Evolutionary conservation across 306 rosid species (phyloP).

Genomic region (Acacia acuminata): DNA sequence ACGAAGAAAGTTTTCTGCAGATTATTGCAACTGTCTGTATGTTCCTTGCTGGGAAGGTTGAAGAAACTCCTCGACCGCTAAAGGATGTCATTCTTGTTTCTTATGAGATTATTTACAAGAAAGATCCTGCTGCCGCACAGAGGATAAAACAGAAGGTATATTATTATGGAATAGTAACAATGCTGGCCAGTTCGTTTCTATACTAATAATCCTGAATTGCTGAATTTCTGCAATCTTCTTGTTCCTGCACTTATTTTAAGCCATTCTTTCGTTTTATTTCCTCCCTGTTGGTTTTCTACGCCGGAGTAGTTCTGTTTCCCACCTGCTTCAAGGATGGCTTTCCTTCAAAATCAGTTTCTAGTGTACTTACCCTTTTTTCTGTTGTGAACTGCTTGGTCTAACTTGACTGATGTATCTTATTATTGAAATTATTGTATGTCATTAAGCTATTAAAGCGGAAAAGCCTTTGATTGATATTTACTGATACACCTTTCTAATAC

Average conservation of each 20-base stretch:
- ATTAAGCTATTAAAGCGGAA: conserved; percentile 13
- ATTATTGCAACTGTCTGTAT: conserved; percentile 93
- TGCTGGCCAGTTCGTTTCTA: conserved; percentile 35
- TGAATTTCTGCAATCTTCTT: conserved; percentile 23
- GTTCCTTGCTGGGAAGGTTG: conserved; percentile 99
- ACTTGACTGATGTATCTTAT: conserved; percentile 25
- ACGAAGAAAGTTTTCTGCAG: conserved; percentile 56
- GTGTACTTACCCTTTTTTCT: conserved; percentile 23
- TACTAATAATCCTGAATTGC: conserved; percentile 27
- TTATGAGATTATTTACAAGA: conserved; percentile 90
- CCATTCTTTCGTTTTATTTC: conserved; percentile 22
- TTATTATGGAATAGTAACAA: conserved; percentile 25
- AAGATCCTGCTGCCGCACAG: conserved; percentile 89
- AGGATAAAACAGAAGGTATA: conserved; percentile 94
- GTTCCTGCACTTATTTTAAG: conserved; percentile 21
- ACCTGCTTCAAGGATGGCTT: conserved; percentile 17
- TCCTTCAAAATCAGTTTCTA: conserved; percentile 16
- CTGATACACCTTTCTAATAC: not conserved
- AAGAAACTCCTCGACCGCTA: conserved; percentile 96
- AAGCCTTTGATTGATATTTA: conserved; percentile 17
- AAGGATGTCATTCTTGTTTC: conserved; percentile 93
- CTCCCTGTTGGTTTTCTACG: conserved; percentile 9
- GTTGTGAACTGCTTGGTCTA: conserved; percentile 26
- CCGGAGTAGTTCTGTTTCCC: conserved; percentile 14
- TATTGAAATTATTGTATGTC: conserved; percentile 23